A percentile compares a stretch with the other conserved stretches of the same genome.
These are phyloP conservation scores for Venturia carpophila DNA, from an alignment of 2,329 filamentous ascomycete genomes.

Conservation along the genomic window DNA sequence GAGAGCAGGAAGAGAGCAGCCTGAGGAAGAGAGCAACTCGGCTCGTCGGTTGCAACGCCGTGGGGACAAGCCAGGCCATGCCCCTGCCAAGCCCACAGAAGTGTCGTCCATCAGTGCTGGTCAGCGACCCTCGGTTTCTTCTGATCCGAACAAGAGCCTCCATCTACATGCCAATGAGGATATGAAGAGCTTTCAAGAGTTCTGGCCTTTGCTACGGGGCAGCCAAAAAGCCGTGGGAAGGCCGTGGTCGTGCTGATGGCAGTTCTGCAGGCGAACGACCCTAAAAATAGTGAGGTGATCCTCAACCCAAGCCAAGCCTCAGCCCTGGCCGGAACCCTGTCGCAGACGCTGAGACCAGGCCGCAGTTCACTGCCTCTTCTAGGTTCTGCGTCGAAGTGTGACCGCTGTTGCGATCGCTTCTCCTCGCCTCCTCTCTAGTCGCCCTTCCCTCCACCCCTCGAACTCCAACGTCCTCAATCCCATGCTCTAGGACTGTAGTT, in stretches of 20 bases:
- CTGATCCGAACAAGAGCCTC: neutral
- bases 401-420: neutral
- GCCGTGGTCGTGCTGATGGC: neutral
- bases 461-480: neutral
- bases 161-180: slow-evolving; percentile 10
- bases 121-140: neutral
- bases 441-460: slow-evolving; percentile 2
- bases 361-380: neutral
- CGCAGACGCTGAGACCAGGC: neutral
- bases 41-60: slow-evolving; percentile 9
- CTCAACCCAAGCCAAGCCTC: neutral
- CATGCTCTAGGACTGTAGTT: neutral
- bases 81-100: neutral
- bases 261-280: neutral
- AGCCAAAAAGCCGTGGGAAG: neutral
- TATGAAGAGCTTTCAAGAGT: neutral
- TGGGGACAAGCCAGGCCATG: neutral
- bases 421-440: neutral
- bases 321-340: slow-evolving; percentile 8
- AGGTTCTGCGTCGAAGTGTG: neutral
- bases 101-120: neutral
- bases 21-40: too few relatives aligned
- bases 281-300: neutral
- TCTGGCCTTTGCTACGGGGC: neutral
- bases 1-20: neutral